Conservation (phyloP, 768 basidiomycete genomes). For the Rhizopogon vesiculosus region DNA sequence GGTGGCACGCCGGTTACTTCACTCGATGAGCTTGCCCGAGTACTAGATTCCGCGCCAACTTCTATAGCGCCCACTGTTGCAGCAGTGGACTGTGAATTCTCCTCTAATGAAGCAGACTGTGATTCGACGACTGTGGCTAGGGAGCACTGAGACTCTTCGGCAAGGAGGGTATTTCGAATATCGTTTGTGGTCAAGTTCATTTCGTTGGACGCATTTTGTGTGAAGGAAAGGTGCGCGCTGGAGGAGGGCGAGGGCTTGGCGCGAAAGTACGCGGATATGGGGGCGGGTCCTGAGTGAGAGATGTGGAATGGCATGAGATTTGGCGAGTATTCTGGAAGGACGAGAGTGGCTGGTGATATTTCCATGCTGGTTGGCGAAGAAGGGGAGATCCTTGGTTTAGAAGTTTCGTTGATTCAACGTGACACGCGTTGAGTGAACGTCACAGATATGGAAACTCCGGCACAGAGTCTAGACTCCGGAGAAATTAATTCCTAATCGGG, state of each 20-base stretch:
- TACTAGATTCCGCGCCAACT: conserved; percentile 4
- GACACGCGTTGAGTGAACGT: no score
- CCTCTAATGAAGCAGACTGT: not conserved
- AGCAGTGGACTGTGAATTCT: not conserved
- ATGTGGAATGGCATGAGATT: conserved; percentile 85
- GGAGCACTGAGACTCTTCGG: not conserved
- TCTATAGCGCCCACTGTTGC: not conserved
- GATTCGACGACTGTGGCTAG: conserved; percentile 8
- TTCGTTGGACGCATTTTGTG: not conserved
- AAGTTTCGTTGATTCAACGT: no score
- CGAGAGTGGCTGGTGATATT: conserved; percentile 9
- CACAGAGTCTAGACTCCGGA: no score
- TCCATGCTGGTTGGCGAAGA: conserved; percentile 5
- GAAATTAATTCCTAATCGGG: no score
- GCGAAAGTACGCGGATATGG: conserved; percentile 70
- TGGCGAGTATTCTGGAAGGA: conserved; percentile 44
- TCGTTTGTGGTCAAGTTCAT: not conserved
- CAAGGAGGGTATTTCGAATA: not conserved
- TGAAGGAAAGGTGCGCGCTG: not conserved
- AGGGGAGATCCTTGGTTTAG: not conserved
- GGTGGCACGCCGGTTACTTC: not conserved
- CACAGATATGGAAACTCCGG: no score
- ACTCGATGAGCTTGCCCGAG: not conserved
- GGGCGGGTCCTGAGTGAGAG: conserved; percentile 62
- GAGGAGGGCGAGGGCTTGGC: conserved; percentile 34